Evolutionary conservation across 768 basidiomycete genomes (phyloP).

Genomic region (Suillus fuscotomentosus): DNA sequence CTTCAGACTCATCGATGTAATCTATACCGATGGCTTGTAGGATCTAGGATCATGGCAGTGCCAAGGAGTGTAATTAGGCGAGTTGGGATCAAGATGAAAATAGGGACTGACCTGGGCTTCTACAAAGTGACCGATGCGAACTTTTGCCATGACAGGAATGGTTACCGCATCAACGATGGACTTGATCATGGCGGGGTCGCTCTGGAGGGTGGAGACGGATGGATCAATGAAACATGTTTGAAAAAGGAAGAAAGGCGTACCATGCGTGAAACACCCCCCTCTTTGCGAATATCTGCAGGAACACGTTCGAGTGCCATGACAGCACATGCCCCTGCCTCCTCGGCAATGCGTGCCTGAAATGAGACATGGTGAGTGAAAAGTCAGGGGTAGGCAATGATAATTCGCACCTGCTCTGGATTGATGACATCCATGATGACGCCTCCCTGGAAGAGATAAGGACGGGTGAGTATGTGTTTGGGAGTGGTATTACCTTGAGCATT

Average conservation of each 20-base stretch:
- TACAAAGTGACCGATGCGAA: constrained; percentile 95
- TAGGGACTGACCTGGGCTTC: constrained; percentile 75
- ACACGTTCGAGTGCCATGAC: constrained; percentile 98
- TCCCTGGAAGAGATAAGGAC: constrained; percentile 42
- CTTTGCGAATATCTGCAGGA: constrained; percentile 88
- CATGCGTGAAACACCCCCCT: constrained; percentile 97
- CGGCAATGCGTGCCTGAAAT: constrained; percentile 86
- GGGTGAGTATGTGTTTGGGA: constrained; percentile 9
- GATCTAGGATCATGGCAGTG: constrained; percentile 50
- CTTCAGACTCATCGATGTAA: constrained; percentile 95
- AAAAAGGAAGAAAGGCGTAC: constrained; percentile 39
- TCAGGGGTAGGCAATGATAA: constrained; percentile 16
- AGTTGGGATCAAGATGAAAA: not conserved
- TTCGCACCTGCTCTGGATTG: constrained; percentile 64
- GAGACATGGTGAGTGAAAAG: constrained; percentile 8
- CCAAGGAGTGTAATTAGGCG: not conserved
- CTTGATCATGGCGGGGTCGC: constrained; percentile 96
- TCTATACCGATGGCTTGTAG: constrained; percentile 92
- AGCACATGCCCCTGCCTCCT: constrained; percentile 95
- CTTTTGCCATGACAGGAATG: constrained; percentile 96
- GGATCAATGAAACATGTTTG: not conserved
- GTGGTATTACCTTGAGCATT: constrained; percentile 80
- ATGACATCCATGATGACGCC: constrained; percentile 97
- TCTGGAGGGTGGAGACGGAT: constrained; percentile 38
- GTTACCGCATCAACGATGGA: constrained; percentile 93